Evolutionary conservation across 257 asterid species (phyloP), one percentile per base, ranked within the genome.

Genomic region (Ilex asprella): DNA sequence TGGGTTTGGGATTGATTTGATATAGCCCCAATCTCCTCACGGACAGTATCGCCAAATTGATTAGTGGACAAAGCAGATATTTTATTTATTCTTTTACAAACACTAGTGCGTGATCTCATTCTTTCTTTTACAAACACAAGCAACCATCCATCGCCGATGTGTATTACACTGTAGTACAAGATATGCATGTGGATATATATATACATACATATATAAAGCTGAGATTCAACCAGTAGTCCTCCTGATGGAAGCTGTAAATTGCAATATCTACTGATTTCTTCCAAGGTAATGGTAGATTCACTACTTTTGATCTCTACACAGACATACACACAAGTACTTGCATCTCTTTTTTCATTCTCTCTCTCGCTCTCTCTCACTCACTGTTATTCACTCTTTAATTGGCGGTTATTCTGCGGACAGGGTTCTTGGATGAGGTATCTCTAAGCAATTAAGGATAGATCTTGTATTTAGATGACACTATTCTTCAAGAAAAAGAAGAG

Each of bases 401-500:
- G 27, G 27, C 27, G 27, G 27, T 21, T 21, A 21, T 21, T 21
- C 1, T 21, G 27, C 27, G 27, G 27, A 21, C 27, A 21, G 27
- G 27, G 27, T 21, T 21, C 0, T 21, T 21, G 27, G 27, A 21
- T 21, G 27, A 16, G 31, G 27, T 12, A 55, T 2, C 5, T 12
- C 4, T 9, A 55, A 15, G 49, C 16, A n/a, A 55, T 50, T 49
- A 15, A 30, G 27, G 46, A 59, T 61, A 64, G 77, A 74, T 73
- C 78, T 75, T 70, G 65, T 60, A 51, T 65, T 27, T 61, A 46
- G 66, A 75, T 72, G 69, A 61, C 49, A 59, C 39, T 67, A 52
- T 60, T 69, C 61, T 31, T 64, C 69, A 77, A 44, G 70, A 71
- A 71, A 52, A 61, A 71, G 77, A 68, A 60, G 71, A 62, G 73